These are phyloP conservation scores for Podospora bellae-mahoneyi DNA, from an alignment of 495 filamentous ascomycete genomes.

Conservation along the genomic window DNA sequence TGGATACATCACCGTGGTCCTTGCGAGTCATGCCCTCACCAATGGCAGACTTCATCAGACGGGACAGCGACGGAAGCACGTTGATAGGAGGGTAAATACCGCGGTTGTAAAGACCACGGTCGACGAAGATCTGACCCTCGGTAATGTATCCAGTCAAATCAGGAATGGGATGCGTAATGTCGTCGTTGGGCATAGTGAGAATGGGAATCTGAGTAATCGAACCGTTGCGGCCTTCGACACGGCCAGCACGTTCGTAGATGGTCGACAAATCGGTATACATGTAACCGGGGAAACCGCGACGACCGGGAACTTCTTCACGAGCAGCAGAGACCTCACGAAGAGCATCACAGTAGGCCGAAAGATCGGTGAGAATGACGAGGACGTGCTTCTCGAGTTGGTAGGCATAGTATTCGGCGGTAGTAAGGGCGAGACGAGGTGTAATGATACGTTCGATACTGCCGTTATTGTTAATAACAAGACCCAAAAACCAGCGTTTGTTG, in stretches of 20 bases:
- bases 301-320: constrained; percentile 98
- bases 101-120: constrained; percentile 92
- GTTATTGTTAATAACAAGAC: constrained; percentile 27
- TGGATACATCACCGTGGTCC: constrained; percentile 97
- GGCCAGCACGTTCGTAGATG: constrained; percentile 98
- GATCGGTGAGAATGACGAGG: constrained; percentile 94
- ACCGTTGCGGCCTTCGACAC: constrained; percentile 94
- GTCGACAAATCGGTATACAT: constrained; percentile 99
- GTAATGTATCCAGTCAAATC: constrained; percentile 99
- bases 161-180: constrained; percentile 99
- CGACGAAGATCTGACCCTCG: constrained; percentile 97
- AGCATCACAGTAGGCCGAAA: constrained; percentile 97
- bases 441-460: constrained; percentile 97
- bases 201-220: constrained; percentile 99
- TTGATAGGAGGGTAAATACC: constrained; percentile 99
- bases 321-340: constrained; percentile 97
- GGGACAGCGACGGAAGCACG: constrained; percentile 94
- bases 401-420: constrained; percentile 98
- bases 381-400: constrained; percentile 99
- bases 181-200: constrained; percentile 99
- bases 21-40: constrained; percentile 92
- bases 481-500: not conserved
- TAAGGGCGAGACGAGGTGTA: constrained; percentile 95
- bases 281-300: constrained; percentile 99
- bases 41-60: constrained; percentile 99